Evolutionary conservation across 768 basidiomycete genomes (phyloP).

Genomic region (Clathrus columnatus): DNA sequence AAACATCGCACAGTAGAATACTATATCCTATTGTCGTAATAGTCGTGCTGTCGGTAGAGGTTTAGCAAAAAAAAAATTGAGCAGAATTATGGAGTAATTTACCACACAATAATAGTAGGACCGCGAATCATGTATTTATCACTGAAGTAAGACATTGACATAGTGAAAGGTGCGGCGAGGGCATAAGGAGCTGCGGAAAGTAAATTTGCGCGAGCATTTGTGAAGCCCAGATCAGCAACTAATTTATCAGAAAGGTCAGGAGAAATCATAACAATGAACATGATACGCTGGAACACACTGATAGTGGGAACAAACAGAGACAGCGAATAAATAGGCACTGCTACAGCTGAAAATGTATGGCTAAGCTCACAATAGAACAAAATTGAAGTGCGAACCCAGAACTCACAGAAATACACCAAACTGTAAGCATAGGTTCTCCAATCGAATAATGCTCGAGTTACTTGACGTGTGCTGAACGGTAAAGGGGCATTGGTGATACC

Average conservation of each 20-base stretch:
- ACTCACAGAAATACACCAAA: slow-evolving; percentile 26
- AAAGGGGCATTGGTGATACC: slow-evolving; percentile 27
- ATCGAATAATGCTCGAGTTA: slow-evolving; percentile 17
- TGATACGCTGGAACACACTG: slow-evolving; percentile 15
- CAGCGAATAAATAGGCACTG: slow-evolving; percentile 28
- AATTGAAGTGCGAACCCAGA: too few species aligned
- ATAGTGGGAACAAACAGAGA: slow-evolving; percentile 33
- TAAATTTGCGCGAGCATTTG: slow-evolving; percentile 14
- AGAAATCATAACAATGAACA: background rate
- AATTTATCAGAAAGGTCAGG: too few species aligned
- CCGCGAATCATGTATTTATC: slow-evolving; percentile 27
- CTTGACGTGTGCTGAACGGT: slow-evolving; percentile 22
- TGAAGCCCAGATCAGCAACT: slow-evolving; percentile 24
- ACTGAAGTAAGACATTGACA: slow-evolving; percentile 24
- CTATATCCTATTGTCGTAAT: slow-evolving; percentile 12
- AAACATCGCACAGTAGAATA: slow-evolving; percentile 8
- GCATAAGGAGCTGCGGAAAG: slow-evolving; percentile 26
- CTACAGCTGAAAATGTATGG: too few species aligned
- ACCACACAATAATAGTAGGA: slow-evolving; percentile 23
- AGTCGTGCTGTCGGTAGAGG: too few species aligned
- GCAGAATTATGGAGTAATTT: background rate
- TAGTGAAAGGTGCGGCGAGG: slow-evolving; percentile 30
- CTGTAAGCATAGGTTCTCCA: slow-evolving; percentile 20
- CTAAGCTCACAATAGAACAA: too few species aligned
- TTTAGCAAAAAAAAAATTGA: background rate